Evolutionary conservation across 2,329 filamentous ascomycete genomes (phyloP).

Genomic region (Alternaria viburni): DNA sequence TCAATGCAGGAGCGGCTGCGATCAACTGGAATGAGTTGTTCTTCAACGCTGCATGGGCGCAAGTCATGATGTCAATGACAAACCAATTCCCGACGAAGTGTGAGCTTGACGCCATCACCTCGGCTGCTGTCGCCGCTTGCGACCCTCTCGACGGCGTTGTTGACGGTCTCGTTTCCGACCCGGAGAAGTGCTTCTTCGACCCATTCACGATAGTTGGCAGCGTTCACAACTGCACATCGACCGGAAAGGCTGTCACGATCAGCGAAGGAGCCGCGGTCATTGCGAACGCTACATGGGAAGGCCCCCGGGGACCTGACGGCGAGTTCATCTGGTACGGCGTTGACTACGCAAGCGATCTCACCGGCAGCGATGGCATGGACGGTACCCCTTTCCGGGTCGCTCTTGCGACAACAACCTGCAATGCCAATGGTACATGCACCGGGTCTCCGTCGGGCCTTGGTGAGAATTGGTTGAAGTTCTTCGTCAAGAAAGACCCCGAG

Average conservation of each 20-base stretch:
- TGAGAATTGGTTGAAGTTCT: slow-evolving; percentile 3
- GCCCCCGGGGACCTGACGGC: slow-evolving; percentile 16
- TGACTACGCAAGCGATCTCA: slow-evolving; percentile 11
- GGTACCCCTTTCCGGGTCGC: not conserved
- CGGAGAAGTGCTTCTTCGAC: slow-evolving; percentile 31
- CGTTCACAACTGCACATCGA: slow-evolving; percentile 12
- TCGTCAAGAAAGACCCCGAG: slow-evolving; percentile 19
- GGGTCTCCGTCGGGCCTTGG: too few relatives aligned
- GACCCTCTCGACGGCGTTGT: slow-evolving; percentile 32
- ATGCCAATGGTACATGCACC: slow-evolving; percentile 11
- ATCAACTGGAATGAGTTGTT: slow-evolving; percentile 22
- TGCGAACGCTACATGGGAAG: slow-evolving; percentile 24
- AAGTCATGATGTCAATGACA: slow-evolving; percentile 29
- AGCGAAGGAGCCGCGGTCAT: slow-evolving; percentile 16
- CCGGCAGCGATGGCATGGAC: not conserved
- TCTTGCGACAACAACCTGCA: slow-evolving; percentile 18
- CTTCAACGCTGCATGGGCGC: slow-evolving; percentile 18
- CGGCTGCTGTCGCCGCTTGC: slow-evolving; percentile 25
- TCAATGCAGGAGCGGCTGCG: slow-evolving; percentile 38
- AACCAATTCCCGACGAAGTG: slow-evolving; percentile 19
- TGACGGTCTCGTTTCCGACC: slow-evolving; percentile 29
- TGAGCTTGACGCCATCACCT: slow-evolving; percentile 31
- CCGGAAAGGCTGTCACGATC: not conserved
- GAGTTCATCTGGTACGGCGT: slow-evolving; percentile 22
- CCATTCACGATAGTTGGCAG: slow-evolving; percentile 21